These are phyloP conservation scores for Plantago ovata DNA, from an alignment of 257 asterid genomes.

Conservation along the genomic window DNA sequence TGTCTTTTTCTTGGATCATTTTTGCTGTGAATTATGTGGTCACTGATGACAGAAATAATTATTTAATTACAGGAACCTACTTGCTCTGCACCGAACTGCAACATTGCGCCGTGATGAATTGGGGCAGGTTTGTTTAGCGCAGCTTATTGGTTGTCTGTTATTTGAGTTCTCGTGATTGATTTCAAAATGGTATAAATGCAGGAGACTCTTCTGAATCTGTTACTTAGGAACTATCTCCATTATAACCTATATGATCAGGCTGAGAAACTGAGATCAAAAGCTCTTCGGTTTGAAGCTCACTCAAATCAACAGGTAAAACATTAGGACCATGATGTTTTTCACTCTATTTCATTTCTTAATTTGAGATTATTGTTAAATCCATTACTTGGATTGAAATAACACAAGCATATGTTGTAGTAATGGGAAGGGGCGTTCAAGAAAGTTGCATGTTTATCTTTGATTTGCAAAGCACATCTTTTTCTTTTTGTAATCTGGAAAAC, in stretches of 20 bases:
- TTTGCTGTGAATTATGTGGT: conserved; percentile 9
- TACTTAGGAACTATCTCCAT: conserved; percentile 73
- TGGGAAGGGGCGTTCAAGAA: too few species aligned
- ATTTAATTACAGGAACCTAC: conserved; percentile 67
- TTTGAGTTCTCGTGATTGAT: conserved; percentile 17
- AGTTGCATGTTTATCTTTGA: too few species aligned
- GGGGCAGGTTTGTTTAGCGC: conserved; percentile 78
- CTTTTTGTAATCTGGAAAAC: too few species aligned
- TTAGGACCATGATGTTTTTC: conserved; percentile 3
- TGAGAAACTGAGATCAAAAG: conserved; percentile 79
- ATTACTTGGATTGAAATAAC: too few species aligned
- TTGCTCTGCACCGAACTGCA: conserved; percentile 83
- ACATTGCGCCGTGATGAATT: conserved; percentile 91
- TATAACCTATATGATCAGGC: conserved; percentile 81
- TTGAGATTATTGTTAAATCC: too few species aligned
- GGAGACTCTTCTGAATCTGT: conserved; percentile 76
- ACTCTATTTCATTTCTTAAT: conserved; percentile 12
- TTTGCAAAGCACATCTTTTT: too few species aligned
- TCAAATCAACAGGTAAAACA: conserved; percentile 68
- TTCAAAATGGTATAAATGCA: conserved; percentile 25
- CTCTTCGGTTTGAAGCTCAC: conserved; percentile 76
- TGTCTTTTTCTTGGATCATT: neutral
- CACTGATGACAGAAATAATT: conserved; percentile 19
- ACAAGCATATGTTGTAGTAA: too few species aligned
- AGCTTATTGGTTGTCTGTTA: conserved; percentile 8